Evolutionary conservation across 1,284 basidiomycete species (phyloP), one percentile per base, ranked within the genome.

Genomic region (Anthracocystis panici-leucophaei): DNA sequence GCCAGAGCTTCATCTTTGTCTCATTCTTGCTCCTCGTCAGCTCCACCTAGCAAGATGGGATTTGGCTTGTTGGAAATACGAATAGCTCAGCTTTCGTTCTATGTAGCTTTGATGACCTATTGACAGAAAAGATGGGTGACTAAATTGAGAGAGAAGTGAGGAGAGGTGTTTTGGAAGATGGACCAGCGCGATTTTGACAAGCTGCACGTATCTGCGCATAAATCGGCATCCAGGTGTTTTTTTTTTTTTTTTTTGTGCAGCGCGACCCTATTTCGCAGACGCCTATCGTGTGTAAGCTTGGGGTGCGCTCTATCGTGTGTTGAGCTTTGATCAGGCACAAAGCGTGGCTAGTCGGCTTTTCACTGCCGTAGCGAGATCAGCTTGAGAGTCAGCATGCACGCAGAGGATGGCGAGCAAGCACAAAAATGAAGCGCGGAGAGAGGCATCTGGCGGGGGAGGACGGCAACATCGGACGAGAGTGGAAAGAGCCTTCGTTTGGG

Each of bases 141-240:
- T 4, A 35, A 61, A 23, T 2, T 12, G 14, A 44, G 35, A 29
- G 6, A 8, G 18, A 60, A 20, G 42, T 10, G 44, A 21, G 41
- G 49, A n/a, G n/a, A 31, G 18, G 3, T 1, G 51, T 40, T 45
- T 21, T 10, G 29, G 18, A 21, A 18, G 21, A 33, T 38, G 10
- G 50, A 56, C 38, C 61, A 63, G 60, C 57, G 60, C 57, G 60
- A 69, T 60, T 63, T 69, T 57, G 55, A 59, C 60, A 59, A 46
- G 42, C 48, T 35, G 44, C 53, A 60, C 54, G 65, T 46, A 57
- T 51, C 54, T 45, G 40, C 33, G 65, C 52, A 41, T 48, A 45
- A 46, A 52, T 7, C 33, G 29, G n/a, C 41, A 40, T 46, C 52
- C 54, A 56, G 52, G 41, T n/a, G n/a, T n/a, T 50, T 56, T 45